Conservation (phyloP, 2,329 filamentous ascomycete genomes). For the Alternaria alternata region DNA sequence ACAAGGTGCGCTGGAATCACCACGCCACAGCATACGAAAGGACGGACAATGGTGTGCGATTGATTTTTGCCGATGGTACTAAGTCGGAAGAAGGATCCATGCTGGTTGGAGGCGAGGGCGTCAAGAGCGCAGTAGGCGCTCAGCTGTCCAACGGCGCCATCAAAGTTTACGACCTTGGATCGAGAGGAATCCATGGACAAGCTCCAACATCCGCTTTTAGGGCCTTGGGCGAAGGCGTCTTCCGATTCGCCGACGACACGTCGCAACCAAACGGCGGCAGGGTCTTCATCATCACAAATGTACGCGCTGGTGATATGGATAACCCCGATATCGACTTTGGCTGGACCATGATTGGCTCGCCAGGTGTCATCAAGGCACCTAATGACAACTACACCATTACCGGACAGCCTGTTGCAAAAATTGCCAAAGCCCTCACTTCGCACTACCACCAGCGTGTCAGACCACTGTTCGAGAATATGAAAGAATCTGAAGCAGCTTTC, state of each 20-base stretch:
- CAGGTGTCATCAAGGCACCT: constrained; percentile 65
- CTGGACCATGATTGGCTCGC: constrained; percentile 69
- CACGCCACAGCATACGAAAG: constrained; percentile 67
- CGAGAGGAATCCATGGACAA: constrained; percentile 71
- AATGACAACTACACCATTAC: constrained; percentile 68
- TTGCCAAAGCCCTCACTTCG: constrained; percentile 63
- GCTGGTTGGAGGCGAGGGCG: constrained; percentile 69
- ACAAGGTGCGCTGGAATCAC: constrained; percentile 63
- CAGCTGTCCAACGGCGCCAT: constrained; percentile 66
- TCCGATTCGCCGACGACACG: constrained; percentile 60
- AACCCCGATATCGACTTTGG: constrained; percentile 66
- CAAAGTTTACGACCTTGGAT: constrained; percentile 70
- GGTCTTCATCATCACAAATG: constrained; percentile 69
- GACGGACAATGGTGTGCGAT: constrained; percentile 62
- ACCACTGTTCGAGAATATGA: constrained; percentile 67
- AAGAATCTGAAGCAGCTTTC: constrained; percentile 65
- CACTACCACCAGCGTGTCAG: constrained; percentile 66
- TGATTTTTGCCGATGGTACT: constrained; percentile 67
- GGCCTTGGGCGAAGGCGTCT: constrained; percentile 70
- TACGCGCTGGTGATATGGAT: constrained; percentile 67
- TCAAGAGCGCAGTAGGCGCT: constrained; percentile 67
- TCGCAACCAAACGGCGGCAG: constrained; percentile 53
- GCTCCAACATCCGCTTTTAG: constrained; percentile 69
- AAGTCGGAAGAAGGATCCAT: constrained; percentile 66
- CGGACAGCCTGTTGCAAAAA: constrained; percentile 64